Evolutionary conservation across 441 rosid genomes (phyloP).

Genomic region (Erysimum pusillum): DNA sequence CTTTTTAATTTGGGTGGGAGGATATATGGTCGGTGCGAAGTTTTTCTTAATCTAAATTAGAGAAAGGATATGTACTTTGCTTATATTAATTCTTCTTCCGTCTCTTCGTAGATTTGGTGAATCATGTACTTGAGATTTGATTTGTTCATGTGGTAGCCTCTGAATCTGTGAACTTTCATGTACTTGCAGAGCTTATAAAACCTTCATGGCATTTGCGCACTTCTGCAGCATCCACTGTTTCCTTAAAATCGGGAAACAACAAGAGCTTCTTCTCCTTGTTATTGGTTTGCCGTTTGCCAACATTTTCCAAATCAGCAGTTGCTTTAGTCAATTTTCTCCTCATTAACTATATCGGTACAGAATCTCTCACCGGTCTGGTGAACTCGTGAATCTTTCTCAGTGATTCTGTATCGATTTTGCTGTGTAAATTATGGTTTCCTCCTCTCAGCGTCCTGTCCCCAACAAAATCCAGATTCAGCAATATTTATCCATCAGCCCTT

Average conservation of each 20-base stretch:
- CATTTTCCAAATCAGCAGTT: constrained; percentile 64
- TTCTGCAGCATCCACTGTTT: constrained; percentile 76
- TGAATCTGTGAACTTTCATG: constrained; percentile 21
- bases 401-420: constrained; percentile 34
- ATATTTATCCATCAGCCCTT: constrained; percentile 57
- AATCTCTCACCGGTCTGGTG: constrained; percentile 53
- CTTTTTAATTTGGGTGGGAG: not conserved
- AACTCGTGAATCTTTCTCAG: constrained; percentile 42
- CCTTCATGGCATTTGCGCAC: constrained; percentile 88
- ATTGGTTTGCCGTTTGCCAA: constrained; percentile 75
- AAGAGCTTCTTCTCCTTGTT: constrained; percentile 75
- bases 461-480: constrained; percentile 52
- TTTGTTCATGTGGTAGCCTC: not conserved
- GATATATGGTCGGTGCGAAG: not conserved
- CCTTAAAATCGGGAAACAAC: constrained; percentile 95
- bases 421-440: constrained; percentile 71
- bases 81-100: not conserved
- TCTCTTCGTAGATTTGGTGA: not conserved
- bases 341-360: constrained; percentile 60
- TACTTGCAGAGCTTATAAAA: constrained; percentile 65
- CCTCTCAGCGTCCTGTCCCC: constrained; percentile 62
- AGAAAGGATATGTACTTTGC: constrained; percentile 1
- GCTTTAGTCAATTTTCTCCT: constrained; percentile 60
- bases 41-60: constrained; percentile 1
- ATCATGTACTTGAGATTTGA: not conserved